These are phyloP conservation scores for Kodamaea nitidulidarum DNA, from an alignment of 805 yeast genomes.

Conservation along the genomic window DNA sequence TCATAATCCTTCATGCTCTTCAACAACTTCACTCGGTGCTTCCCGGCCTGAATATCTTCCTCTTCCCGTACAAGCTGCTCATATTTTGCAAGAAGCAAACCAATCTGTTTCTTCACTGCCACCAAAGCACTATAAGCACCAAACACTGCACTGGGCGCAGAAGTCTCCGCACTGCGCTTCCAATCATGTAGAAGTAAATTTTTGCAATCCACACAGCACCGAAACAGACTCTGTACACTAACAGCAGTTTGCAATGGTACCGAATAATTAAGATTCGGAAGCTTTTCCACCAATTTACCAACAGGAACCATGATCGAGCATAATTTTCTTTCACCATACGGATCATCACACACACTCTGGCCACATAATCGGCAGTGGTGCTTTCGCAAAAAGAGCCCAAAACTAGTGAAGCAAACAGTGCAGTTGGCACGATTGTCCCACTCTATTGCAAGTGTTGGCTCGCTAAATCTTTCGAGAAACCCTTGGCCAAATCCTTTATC, in stretches of 20 bases:
- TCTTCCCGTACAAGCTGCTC: constrained; percentile 13
- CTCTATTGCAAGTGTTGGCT: constrained; percentile 34
- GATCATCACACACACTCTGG: constrained; percentile 68
- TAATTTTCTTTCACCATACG: constrained; percentile 32
- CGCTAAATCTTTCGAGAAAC: background rate
- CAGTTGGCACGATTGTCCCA: constrained; percentile 67
- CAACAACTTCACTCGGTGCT: constrained; percentile 20
- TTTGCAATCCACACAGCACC: constrained; percentile 73
- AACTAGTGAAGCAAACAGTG: constrained; percentile 55
- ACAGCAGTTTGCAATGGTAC: constrained; percentile 15
- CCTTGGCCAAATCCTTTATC: background rate
- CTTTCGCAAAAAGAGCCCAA: constrained; percentile 58
- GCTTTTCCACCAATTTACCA: constrained; percentile 32
- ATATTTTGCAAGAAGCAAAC: constrained; percentile 20
- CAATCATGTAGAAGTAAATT: constrained; percentile 53
- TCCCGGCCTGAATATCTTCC: constrained; percentile 2
- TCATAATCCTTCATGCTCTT: constrained; percentile 32
- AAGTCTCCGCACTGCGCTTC: constrained; percentile 17
- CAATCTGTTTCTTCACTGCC: constrained; percentile 21
- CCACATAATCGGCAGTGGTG: constrained; percentile 96
- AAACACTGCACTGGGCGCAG: constrained; percentile 10
- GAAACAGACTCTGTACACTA: constrained; percentile 26
- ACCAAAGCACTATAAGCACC: constrained; percentile 19
- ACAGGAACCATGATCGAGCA: constrained; percentile 77
- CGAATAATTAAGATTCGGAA: constrained; percentile 35